Evolutionary conservation across 1,284 basidiomycete species (phyloP).

Genomic region (Hymenochaete sp.): DNA sequence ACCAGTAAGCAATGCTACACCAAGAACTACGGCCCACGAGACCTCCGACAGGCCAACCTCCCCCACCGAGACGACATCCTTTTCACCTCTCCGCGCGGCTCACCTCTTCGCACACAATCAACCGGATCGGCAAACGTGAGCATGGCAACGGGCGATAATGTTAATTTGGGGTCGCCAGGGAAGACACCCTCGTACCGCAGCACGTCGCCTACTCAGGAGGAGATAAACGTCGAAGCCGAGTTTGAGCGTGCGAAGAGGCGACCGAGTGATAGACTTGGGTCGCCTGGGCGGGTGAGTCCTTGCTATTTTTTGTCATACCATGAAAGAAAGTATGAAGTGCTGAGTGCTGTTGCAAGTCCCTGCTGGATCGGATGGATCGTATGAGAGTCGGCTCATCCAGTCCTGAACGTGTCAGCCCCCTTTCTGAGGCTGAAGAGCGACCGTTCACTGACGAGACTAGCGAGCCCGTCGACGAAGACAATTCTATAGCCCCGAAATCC

Average conservation of each 20-base stretch:
- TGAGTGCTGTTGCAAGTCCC: background rate
- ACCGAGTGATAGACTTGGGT: conserved; percentile 5
- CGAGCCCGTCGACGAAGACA: background rate
- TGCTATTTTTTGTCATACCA: background rate
- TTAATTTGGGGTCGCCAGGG: too few species aligned
- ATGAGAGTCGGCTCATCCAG: too few species aligned
- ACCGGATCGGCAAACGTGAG: too few species aligned
- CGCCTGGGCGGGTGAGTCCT: conserved; percentile 4
- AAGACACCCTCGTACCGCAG: conserved; percentile 18
- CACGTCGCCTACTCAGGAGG: conserved; percentile 15
- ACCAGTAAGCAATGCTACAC: conserved; percentile 65
- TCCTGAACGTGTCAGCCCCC: too few species aligned
- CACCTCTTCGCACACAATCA: conserved; percentile 16
- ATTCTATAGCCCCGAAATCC: background rate
- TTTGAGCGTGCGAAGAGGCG: conserved; percentile 15
- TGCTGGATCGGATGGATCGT: conserved; percentile 5
- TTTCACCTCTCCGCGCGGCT: conserved; percentile 16
- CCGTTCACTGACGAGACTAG: background rate
- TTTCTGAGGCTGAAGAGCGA: too few species aligned
- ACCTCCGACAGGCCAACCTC: conserved; percentile 66
- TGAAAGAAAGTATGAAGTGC: background rate
- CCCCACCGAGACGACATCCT: conserved; percentile 36
- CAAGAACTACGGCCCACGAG: conserved; percentile 61
- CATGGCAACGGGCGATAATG: too few species aligned
- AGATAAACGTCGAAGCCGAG: conserved; percentile 8